Conservation (phyloP, 768 basidiomycete species). For the Calocybe cyanea region DNA sequence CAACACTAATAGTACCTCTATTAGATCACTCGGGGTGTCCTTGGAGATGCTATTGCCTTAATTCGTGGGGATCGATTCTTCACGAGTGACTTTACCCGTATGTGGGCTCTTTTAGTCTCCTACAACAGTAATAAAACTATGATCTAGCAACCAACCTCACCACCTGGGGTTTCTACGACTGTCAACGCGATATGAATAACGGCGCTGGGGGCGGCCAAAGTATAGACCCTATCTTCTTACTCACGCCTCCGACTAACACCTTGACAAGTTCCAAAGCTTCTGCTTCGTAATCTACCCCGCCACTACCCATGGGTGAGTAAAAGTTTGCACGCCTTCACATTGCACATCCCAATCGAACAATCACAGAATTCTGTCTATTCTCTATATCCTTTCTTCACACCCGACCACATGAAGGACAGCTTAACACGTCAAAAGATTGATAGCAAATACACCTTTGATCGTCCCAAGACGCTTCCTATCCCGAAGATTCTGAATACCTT, state of each 20-base stretch:
- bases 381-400: slow-evolving; percentile 39
- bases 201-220: slow-evolving; percentile 23
- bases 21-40: slow-evolving; percentile 44
- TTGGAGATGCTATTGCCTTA: slow-evolving; percentile 51
- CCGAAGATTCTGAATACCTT: slow-evolving; percentile 29
- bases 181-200: slow-evolving; percentile 33
- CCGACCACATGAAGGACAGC: slow-evolving; percentile 29
- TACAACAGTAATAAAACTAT: background rate
- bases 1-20: background rate
- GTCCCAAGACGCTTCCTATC: slow-evolving; percentile 27
- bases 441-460: slow-evolving; percentile 38
- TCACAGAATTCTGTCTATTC: slow-evolving; percentile 16
- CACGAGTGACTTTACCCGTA: slow-evolving; percentile 49
- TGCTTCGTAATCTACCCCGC: slow-evolving; percentile 18
- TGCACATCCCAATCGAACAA: background rate
- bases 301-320: slow-evolving; percentile 17
- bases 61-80: slow-evolving; percentile 52
- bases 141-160: slow-evolving; percentile 38
- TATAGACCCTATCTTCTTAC: background rate
- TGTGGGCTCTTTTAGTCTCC: background rate
- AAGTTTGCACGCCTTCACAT: background rate
- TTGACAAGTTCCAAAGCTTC: slow-evolving; percentile 16
- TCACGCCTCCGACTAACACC: background rate
- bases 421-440: slow-evolving; percentile 36
- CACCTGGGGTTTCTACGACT: slow-evolving; percentile 50